Conservation (phyloP, 179 eudicot genomes). For the Actinidia arguta region DNA sequence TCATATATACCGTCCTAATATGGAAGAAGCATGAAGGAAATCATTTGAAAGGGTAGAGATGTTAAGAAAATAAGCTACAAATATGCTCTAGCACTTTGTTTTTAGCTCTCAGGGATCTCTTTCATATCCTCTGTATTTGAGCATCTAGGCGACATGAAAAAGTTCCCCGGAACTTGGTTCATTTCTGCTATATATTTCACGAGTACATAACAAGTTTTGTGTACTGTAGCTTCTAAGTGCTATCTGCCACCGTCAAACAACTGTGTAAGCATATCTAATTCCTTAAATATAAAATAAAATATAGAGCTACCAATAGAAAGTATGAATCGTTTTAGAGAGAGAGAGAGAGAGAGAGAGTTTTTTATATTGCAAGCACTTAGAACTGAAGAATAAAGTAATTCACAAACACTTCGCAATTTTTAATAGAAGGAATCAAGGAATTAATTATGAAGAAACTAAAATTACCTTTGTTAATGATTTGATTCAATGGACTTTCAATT, state of each 20-base stretch:
- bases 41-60: neutral
- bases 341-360: neutral
- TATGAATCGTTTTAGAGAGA: neutral
- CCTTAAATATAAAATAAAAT: neutral
- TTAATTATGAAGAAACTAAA: too few relatives aligned
- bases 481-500: too few relatives aligned
- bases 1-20: too few relatives aligned
- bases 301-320: neutral
- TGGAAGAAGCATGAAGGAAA: slow-evolving; percentile 12
- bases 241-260: neutral
- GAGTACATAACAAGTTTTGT: neutral
- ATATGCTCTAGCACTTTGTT: neutral
- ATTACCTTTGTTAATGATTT: too few relatives aligned
- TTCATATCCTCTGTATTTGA: neutral
- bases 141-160: neutral
- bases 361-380: neutral
- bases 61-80: neutral
- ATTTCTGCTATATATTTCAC: neutral
- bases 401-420: too few relatives aligned
- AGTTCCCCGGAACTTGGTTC: neutral
- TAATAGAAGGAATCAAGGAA: too few relatives aligned
- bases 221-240: neutral
- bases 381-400: neutral
- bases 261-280: neutral
- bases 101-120: neutral